Percentiles rank a stretch among this genome's conserved stretches.
phyloP scores from a whole-genome alignment of 2,329 filamentous ascomycete genomes.

The Cercospora beticola region DNA sequence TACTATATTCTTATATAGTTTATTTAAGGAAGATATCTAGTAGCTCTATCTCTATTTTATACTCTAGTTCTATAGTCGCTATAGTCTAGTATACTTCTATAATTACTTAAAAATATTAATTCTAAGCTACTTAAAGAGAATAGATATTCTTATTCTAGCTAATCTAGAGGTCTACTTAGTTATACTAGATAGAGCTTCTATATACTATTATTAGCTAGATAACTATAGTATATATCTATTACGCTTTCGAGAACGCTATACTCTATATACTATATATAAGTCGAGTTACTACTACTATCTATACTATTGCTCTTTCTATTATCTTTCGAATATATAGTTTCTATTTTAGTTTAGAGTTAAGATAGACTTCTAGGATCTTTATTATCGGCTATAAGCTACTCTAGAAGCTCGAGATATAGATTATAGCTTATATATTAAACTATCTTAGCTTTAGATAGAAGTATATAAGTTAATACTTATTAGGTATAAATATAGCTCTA shows the following conservation, averaged over 20 bases:
- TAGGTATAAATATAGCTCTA: too few species aligned
- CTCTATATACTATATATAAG: neutral
- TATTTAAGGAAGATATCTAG: too few species aligned
- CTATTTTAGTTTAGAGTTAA: neutral
- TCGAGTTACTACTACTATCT: neutral
- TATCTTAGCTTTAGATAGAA: neutral
- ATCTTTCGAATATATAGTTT: neutral
- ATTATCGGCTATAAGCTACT: neutral
- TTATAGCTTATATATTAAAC: neutral
- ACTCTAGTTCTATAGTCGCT: too few species aligned
- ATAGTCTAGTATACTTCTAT: too few species aligned
- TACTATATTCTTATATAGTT: too few species aligned
- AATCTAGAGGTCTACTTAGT: too few species aligned
- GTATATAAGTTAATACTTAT: neutral
- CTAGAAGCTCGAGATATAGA: neutral
- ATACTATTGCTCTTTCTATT: neutral
- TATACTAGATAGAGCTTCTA: neutral
- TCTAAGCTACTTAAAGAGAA: too few species aligned
- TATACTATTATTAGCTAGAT: neutral
- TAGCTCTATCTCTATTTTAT: too few species aligned
- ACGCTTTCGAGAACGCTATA: neutral
- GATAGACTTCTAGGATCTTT: neutral
- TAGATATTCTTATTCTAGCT: too few species aligned
- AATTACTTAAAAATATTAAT: too few species aligned
- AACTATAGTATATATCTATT: neutral